Conservation (phyloP, 768 basidiomycete genomes). For the Lentinus tigrinus region DNA sequence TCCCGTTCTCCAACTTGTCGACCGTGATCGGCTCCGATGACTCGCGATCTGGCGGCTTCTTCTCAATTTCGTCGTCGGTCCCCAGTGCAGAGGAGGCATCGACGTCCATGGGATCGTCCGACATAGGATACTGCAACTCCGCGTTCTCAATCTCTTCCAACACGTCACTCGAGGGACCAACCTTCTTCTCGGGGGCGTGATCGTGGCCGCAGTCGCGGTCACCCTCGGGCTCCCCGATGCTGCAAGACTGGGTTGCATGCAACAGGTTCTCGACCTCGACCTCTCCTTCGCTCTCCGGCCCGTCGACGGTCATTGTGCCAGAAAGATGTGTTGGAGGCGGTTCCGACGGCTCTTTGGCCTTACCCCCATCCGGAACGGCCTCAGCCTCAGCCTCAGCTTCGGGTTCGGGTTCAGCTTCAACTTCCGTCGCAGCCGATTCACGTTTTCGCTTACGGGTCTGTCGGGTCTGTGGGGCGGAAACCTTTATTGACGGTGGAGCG, state of each 20-base stretch:
- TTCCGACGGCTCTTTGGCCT: not conserved
- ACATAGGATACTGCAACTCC: constrained; percentile 18
- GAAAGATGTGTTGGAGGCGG: not conserved
- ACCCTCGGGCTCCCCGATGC: constrained; percentile 1
- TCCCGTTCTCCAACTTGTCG: constrained; percentile 8
- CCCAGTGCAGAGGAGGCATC: not conserved
- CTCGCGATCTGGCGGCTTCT: not conserved
- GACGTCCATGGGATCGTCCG: constrained; percentile 8
- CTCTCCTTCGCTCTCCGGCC: constrained; percentile 18
- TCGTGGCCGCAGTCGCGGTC: not conserved
- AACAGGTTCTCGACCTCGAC: constrained; percentile 20
- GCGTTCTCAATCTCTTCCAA: not conserved
- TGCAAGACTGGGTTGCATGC: constrained; percentile 6
- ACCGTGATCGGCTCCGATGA: not conserved
- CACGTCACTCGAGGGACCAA: not conserved
- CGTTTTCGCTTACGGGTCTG: constrained; percentile 30
- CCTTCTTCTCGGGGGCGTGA: not conserved
- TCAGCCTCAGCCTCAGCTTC: not conserved
- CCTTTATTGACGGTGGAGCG: constrained; percentile 28
- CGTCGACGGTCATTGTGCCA: constrained; percentile 3
- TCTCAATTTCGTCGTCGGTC: not conserved
- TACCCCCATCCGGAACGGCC: not conserved
- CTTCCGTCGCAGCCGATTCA: constrained; percentile 1
- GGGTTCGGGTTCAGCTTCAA: not conserved
- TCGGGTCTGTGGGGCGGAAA: constrained; percentile 20